phyloP scores from a whole-genome alignment of 1,284 basidiomycete genomes.

The Moesziomyces sp. region DNA sequence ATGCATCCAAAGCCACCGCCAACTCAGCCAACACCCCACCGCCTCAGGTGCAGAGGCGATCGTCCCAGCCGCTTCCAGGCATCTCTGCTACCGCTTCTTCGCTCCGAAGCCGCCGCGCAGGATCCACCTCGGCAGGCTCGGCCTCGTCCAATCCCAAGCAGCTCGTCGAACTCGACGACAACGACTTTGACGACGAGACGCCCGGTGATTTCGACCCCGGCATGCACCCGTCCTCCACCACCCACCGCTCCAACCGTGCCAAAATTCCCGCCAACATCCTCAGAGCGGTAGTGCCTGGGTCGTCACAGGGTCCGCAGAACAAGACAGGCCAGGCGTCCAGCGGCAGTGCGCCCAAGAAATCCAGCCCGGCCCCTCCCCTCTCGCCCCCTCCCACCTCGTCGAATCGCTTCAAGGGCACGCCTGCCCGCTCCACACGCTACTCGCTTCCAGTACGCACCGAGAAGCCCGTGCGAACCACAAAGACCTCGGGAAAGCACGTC shows the following conservation, averaged over 20 bases:
- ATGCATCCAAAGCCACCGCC: constrained; percentile 5
- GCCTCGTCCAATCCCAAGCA: constrained; percentile 14
- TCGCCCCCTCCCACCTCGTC: constrained; percentile 31
- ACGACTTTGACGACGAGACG: constrained; percentile 60
- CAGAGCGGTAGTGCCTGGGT: constrained; percentile 25
- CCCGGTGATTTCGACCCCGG: constrained; percentile 55
- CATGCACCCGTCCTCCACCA: constrained; percentile 30
- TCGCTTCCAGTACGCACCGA: constrained; percentile 65
- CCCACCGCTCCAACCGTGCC: constrained; percentile 12
- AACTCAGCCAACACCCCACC: constrained; percentile 10
- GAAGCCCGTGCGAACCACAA: constrained; percentile 79
- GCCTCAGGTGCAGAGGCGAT: constrained; percentile 39
- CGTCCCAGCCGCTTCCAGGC: constrained; percentile 58
- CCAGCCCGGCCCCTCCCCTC: constrained; percentile 23
- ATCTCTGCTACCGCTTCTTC: constrained; percentile 63
- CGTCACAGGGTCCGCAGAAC: constrained; percentile 5
- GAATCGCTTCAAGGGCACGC: constrained; percentile 63
- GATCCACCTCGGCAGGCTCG: constrained; percentile 30
- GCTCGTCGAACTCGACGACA: constrained; percentile 37
- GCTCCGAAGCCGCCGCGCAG: constrained; percentile 53
- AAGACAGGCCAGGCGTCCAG: constrained; percentile 13
- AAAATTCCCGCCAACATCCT: constrained; percentile 15
- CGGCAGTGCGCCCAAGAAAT: constrained; percentile 7
- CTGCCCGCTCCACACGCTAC: constrained; percentile 61
- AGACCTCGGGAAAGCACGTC: constrained; percentile 91